Conservation (phyloP, 1,139 yeast species). For the Hyphopichia fennica region DNA sequence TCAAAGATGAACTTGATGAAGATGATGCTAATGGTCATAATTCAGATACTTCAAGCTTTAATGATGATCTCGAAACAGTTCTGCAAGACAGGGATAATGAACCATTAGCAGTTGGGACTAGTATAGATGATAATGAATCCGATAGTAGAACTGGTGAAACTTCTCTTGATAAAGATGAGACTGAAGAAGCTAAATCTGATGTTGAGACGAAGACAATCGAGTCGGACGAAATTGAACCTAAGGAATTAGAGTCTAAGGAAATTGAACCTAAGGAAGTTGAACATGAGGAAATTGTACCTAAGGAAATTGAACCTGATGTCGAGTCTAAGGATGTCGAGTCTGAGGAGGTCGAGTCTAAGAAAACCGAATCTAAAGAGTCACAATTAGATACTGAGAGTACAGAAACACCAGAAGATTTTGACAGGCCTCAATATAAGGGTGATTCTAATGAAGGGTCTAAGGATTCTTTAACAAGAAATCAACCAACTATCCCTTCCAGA, state of each 20-base stretch:
- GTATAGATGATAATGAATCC: constrained; percentile 9
- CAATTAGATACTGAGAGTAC: background rate
- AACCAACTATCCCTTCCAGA: constrained; percentile 16
- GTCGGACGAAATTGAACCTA: background rate
- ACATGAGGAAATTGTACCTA: background rate
- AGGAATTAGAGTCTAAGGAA: background rate
- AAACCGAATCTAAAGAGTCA: background rate
- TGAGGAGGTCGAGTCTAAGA: background rate
- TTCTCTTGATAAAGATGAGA: background rate
- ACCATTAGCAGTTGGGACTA: too few species aligned
- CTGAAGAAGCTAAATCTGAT: too few species aligned
- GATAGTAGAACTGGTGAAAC: constrained; percentile 1
- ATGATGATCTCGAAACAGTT: constrained; percentile 38
- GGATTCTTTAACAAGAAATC: background rate
- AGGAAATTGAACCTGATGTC: background rate
- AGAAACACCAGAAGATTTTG: background rate
- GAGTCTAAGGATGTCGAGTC: too few species aligned
- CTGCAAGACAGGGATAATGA: constrained; percentile 25
- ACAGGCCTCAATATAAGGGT: too few species aligned
- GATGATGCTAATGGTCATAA: constrained; percentile 15
- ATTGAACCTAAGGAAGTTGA: background rate
- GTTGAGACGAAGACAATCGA: background rate
- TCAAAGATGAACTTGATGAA: constrained; percentile 30
- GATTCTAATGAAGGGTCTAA: background rate
- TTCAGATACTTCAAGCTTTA: constrained; percentile 23